Evolutionary conservation across 768 basidiomycete genomes (phyloP), one percentile per base, ranked within the genome.

Genomic region (Naematelia aurantialba): DNA sequence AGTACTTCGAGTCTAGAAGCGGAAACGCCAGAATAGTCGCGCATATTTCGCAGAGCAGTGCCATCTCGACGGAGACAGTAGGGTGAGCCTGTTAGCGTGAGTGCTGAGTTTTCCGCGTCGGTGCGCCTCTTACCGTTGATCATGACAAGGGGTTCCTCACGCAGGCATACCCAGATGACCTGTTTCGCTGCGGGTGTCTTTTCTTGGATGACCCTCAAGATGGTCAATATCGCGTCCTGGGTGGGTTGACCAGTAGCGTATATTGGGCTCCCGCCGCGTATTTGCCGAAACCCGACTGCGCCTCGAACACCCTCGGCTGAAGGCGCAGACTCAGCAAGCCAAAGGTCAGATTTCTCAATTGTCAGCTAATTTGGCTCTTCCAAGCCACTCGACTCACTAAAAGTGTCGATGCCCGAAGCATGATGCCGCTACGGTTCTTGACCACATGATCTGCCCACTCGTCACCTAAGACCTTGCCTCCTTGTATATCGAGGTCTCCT

Each of bases 361-460:
- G 56, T 34, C 59, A 52, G 8, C 53, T 51, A 30, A 39, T 42
- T 42, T 5, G 4, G 2, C n/a, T 5, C 1, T 19, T 31, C 34
- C 3, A 19, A 54, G 21, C 21, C 4, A 48, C 45, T 14, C 1
- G 12, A 81, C 81, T 24, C 58, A 90, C 86, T 8, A 39, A 17
- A 8, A 39, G 17, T 8, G 34, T 39, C 34, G 87, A 86, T 73
- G 93, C 87, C 45, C 96, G 85, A 14, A 99, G 79, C 68, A 98
- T 96, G 73, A 99, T 90, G 0, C 96, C 96, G 59, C 85, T 87
- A 11, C 96, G 88, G 70, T 92, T 89, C 86, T 88, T 88, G 29
- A 99, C 85, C 46, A 98, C 91, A 73, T 93, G 89, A 44, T 89
- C 88, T 2, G 90, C 91, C 80, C 91, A 98, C 75, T 99, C 96